A percentile compares a stretch with the other conserved stretches of the same genome.
Evolutionary conservation across 129 eudicot genomes (phyloP).

Genomic region (Ambrosia trifida): DNA sequence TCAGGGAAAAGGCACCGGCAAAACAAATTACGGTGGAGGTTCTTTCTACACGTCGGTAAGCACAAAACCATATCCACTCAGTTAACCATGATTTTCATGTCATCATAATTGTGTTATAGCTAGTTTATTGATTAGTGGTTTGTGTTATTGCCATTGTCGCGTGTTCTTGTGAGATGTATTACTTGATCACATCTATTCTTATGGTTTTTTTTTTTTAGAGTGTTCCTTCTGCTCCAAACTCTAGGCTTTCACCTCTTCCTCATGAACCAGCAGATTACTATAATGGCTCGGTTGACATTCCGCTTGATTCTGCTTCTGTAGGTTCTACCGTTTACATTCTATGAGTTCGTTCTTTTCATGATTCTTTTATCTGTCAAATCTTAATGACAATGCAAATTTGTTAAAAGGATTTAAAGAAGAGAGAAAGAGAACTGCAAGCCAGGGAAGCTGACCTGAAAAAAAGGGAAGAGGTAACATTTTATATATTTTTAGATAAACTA

Average conservation of each 20-base stretch:
- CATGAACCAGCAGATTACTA: constrained; percentile 94
- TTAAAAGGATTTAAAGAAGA: constrained; percentile 76
- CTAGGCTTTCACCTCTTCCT: constrained; percentile 87
- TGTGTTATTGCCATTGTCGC: no score
- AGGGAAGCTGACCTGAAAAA: constrained; percentile 79
- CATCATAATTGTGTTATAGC: background rate
- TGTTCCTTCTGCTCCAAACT: constrained; percentile 74
- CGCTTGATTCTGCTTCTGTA: constrained; percentile 76
- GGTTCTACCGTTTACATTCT: constrained; percentile 15
- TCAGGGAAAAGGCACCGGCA: constrained; percentile 41
- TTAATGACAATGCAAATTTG: constrained; percentile 9
- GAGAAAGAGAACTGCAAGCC: constrained; percentile 83
- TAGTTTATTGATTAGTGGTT: background rate
- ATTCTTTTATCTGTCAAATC: constrained; percentile 4
- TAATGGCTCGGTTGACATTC: constrained; percentile 74
- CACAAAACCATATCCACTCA: constrained; percentile 2
- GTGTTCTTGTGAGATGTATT: no score
- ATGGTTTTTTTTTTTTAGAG: constrained; percentile 25
- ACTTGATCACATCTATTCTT: no score
- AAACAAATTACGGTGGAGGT: constrained; percentile 51
- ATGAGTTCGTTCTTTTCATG: background rate
- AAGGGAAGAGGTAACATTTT: constrained; percentile 82
- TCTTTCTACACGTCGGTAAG: constrained; percentile 58
- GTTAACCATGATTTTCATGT: background rate
- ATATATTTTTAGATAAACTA: background rate